Percentiles rank a stretch among this genome's conserved stretches.
These are phyloP conservation scores for Ceratocystis harringtonii DNA, from an alignment of 2,329 filamentous ascomycete genomes.

Conservation along the genomic window DNA sequence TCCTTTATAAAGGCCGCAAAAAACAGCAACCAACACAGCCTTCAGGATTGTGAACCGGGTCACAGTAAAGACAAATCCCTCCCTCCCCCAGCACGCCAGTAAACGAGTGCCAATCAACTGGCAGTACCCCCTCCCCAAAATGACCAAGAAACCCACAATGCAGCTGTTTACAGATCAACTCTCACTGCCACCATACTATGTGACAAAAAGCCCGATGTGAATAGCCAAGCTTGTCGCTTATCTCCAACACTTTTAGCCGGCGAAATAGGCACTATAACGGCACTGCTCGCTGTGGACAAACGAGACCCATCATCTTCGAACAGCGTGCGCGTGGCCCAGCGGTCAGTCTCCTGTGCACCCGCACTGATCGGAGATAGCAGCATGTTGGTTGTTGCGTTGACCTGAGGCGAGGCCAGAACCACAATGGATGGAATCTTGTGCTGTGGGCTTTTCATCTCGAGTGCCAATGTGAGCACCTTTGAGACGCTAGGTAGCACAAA, in stretches of 20 bases:
- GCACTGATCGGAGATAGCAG: neutral
- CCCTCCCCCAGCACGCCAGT: too few relatives aligned
- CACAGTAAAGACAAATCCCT: too few relatives aligned
- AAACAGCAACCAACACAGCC: too few relatives aligned
- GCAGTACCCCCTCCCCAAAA: too few relatives aligned
- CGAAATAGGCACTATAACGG: conserved; percentile 38
- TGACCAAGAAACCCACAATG: neutral
- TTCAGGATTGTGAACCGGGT: too few relatives aligned
- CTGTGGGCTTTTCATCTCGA: conserved; percentile 23
- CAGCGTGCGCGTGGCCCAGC: conserved; percentile 33
- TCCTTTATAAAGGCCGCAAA: too few relatives aligned
- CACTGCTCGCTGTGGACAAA: conserved; percentile 35
- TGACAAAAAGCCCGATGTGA: conserved; percentile 41
- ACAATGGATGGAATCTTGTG: conserved; percentile 10
- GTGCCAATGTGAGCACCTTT: conserved; percentile 26
- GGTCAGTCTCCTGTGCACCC: neutral
- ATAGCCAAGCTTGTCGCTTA: conserved; percentile 39
- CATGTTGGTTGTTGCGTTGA: conserved; percentile 9
- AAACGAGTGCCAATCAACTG: too few relatives aligned
- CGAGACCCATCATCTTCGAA: conserved; percentile 42
- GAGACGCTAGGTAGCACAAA: conserved; percentile 37
- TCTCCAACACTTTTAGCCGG: conserved; percentile 28
- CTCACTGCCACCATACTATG: conserved; percentile 35
- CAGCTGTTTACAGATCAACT: conserved; percentile 29
- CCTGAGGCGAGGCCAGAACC: conserved; percentile 16